phyloP scores from a whole-genome alignment of 1,284 basidiomycete genomes.

The Golubevia pallescens region DNA sequence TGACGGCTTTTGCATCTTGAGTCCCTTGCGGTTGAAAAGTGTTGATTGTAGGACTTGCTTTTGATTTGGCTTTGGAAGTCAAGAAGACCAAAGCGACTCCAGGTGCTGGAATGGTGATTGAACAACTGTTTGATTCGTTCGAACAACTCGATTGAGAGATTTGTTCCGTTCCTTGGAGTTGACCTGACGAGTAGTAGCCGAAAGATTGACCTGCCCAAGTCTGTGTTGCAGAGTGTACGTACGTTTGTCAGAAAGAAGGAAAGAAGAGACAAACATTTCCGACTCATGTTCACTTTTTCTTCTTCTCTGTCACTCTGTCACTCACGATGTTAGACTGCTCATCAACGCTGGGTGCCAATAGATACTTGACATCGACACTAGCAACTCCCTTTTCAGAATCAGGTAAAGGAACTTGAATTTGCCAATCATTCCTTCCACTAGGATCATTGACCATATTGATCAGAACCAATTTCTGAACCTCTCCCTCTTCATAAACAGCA shows the following conservation, averaged over 20 bases:
- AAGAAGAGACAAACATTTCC: not conserved
- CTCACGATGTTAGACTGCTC: slow-evolving; percentile 72
- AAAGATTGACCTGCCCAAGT: slow-evolving; percentile 78
- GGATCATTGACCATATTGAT: slow-evolving; percentile 71
- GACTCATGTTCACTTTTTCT: too few species aligned
- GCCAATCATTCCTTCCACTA: slow-evolving; percentile 9
- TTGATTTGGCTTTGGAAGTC: slow-evolving; percentile 23
- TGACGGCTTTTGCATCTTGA: not conserved
- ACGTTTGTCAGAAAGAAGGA: not conserved
- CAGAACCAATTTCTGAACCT: slow-evolving; percentile 70
- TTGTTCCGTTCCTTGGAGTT: slow-evolving; percentile 68
- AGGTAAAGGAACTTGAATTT: slow-evolving; percentile 67
- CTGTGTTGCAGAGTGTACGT: not conserved
- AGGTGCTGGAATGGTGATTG: slow-evolving; percentile 74
- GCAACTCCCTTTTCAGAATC: slow-evolving; percentile 64
- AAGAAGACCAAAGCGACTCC: slow-evolving; percentile 77
- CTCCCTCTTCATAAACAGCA: slow-evolving; percentile 70
- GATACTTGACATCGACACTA: slow-evolving; percentile 65
- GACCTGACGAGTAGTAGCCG: slow-evolving; percentile 75
- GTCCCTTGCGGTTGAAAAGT: slow-evolving; percentile 14
- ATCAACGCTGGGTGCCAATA: slow-evolving; percentile 69
- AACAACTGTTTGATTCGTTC: slow-evolving; percentile 68
- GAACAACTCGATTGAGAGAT: slow-evolving; percentile 71
- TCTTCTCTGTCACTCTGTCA: not conserved
- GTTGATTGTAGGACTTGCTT: slow-evolving; percentile 3